Evolutionary conservation across 1,284 basidiomycete genomes (phyloP).

Genomic region (Cutaneotrichosporon daszewskae): DNA sequence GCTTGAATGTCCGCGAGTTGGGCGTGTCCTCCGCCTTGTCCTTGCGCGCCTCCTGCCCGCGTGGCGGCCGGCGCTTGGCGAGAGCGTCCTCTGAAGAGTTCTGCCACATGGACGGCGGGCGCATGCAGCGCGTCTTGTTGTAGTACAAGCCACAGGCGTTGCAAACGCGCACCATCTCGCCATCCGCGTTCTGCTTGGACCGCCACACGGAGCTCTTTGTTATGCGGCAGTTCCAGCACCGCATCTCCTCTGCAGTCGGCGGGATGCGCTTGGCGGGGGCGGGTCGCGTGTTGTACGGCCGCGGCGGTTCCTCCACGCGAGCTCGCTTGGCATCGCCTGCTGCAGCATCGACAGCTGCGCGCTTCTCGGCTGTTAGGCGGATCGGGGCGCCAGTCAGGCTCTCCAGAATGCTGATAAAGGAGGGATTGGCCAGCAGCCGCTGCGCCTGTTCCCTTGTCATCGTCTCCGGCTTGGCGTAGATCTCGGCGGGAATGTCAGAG

Average conservation of each 20-base stretch:
- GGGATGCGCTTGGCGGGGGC: too few species aligned
- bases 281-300: neutral
- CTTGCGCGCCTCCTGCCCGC: constrained; percentile 7
- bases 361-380: neutral
- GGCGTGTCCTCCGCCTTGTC: constrained; percentile 3
- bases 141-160: constrained; percentile 48
- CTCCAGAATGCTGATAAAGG: constrained; percentile 35
- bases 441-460: constrained; percentile 40
- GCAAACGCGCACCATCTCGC: constrained; percentile 36
- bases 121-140: constrained; percentile 40
- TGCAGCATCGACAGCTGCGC: too few species aligned
- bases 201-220: constrained; percentile 43
- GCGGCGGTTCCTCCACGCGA: neutral
- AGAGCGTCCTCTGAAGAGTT: neutral
- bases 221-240: constrained; percentile 42
- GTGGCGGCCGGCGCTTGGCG: too few species aligned
- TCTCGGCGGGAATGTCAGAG: neutral
- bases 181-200: constrained; percentile 36
- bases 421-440: constrained; percentile 11
- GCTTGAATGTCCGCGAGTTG: constrained; percentile 23
- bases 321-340: neutral
- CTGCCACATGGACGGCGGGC: constrained; percentile 39
- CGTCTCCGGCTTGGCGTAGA: constrained; percentile 25
- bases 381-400: constrained; percentile 24
- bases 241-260: too few species aligned